Evolutionary conservation across 106 monocot genomes (phyloP), one percentile per base, ranked within the genome.

Genomic region (Allium cepa): DNA sequence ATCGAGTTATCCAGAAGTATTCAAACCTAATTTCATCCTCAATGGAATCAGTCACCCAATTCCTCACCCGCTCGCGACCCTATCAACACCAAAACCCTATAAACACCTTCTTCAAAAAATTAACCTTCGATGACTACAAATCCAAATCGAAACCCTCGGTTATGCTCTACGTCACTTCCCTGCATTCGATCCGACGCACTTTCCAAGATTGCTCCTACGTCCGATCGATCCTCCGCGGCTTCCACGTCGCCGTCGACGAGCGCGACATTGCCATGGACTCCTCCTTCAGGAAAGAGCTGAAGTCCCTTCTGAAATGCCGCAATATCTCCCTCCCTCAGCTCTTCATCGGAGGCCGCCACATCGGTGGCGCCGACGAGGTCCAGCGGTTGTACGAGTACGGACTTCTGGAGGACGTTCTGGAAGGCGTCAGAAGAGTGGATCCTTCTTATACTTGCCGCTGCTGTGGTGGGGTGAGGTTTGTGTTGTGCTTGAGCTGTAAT

Each of bases 241-340:
- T 87, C 72, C 73, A 79, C 17, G 75, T 91, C 26, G 84, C 87
- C 26, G 75, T 87, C 72, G 87, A 91, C 66, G 91, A 91, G 75
- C 66, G 83, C 8, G 91, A 91, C 64, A 66, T 91, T 46, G 71
- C 87, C 49, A 87, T 87, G 87, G 91, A 91, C 77, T 55, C 81
- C 16, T 58, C 82, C 10, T 84, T 72, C 77, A 76, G 84, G 14
- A 63, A 64, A n/a, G n/a, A n/a, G n/a, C n/a, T n/a, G n/a, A n/a
- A n/a, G n/a, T n/a, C n/a, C n/a, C n/a, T n/a, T n/a, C n/a, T n/a
- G n/a, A n/a, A n/a, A n/a, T n/a, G n/a, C n/a, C n/a, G n/a, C n/a
- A n/a, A n/a, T n/a, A n/a, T n/a, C n/a, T n/a, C n/a, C n/a, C n/a
- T n/a, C n/a, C n/a, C n/a, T n/a, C n/a, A n/a, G n/a, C n/a, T n/a